phyloP scores from a whole-genome alignment of 2,329 filamentous ascomycete genomes.

The Magnaporthales sp. region DNA sequence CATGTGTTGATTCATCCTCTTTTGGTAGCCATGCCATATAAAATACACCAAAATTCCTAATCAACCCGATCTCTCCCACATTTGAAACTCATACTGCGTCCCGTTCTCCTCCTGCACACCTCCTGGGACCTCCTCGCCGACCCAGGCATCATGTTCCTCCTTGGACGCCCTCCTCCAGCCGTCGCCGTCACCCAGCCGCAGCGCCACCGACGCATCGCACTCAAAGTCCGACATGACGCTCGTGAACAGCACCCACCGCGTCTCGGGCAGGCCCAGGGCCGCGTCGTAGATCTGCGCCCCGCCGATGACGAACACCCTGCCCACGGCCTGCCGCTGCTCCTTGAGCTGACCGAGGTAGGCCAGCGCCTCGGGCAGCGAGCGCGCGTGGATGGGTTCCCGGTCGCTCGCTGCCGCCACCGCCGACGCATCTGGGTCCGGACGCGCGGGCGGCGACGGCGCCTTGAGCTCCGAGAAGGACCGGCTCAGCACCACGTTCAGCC shows the following conservation, averaged over 20 bases:
- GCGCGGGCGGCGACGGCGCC: constrained; percentile 8
- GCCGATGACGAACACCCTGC: constrained; percentile 76
- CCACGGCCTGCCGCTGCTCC: constrained; percentile 21
- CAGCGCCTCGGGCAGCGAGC: constrained; percentile 51
- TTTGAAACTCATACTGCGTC: constrained; percentile 60
- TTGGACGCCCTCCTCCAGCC: constrained; percentile 45
- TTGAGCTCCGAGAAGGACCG: constrained; percentile 27
- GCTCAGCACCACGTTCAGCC: constrained; percentile 77
- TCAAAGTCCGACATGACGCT: constrained; percentile 60
- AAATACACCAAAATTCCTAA: constrained; percentile 4
- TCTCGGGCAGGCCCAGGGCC: constrained; percentile 51
- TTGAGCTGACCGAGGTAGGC: constrained; percentile 30
- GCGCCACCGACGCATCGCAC: constrained; percentile 65
- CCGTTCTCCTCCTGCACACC: constrained; percentile 54
- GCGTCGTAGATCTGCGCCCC: constrained; percentile 77
- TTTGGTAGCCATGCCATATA: not conserved
- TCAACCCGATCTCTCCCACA: constrained; percentile 54
- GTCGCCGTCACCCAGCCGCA: constrained; percentile 35
- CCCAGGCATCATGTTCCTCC: constrained; percentile 50
- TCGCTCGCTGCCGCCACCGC: constrained; percentile 31
- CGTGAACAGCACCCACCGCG: constrained; percentile 60
- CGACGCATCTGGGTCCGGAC: constrained; percentile 23
- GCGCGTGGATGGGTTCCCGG: constrained; percentile 34
- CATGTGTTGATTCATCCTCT: not conserved
- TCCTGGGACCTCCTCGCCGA: constrained; percentile 53